Base-by-base conservation (phyloP, 1,284 basidiomycete genomes). In the Microbotryomycetes sp. region DNA sequence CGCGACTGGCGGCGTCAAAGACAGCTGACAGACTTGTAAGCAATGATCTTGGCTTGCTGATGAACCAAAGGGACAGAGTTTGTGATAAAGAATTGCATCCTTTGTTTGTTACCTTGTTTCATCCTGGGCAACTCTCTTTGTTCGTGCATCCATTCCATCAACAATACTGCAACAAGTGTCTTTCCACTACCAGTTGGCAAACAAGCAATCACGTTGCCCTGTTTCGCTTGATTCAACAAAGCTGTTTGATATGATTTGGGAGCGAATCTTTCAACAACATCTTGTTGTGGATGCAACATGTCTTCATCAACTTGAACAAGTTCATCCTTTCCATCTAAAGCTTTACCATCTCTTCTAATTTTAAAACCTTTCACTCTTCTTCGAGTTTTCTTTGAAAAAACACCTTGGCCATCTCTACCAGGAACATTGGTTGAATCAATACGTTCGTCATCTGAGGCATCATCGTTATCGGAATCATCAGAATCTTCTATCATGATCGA, bases 31-130 rank as follows among this genome's bases (percentile, higher is more conserved):
- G 9, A 62, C 60, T 58, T 63, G 56, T 46, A 45, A 1, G 56
- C 59, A 42, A 68, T 56, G 4, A 52, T 51, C 29, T 60, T 46
- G 2, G 63, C 60, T 25, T 68, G 66, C 48, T 68, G 66, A 25
- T 63, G 60, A 1, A 62, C 66, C n/a, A 68, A 56, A 19, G 66
- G 66, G 16, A 65, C 62, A 16, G 59, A 59, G 23, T 62, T 54
- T 1, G 60, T 63, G 36, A 68, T 61, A 54, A 68, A 68, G 57
- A 63, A 60, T 30, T 62, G 58, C 32, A 68, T 63, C 7, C 59
- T 52, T 16, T 52, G 32, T 32, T 45, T 28, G 12, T 23, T 28
- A 16, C 54, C 54, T 3, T 42, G 49, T 16, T 28, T 49, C 46
- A 49, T 9, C 0, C 55, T 28, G 6, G 45, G 36, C 4, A 28